Evolutionary conservation across 2,329 filamentous ascomycete species (phyloP).

Genomic region (Metarhizium brunneum): DNA sequence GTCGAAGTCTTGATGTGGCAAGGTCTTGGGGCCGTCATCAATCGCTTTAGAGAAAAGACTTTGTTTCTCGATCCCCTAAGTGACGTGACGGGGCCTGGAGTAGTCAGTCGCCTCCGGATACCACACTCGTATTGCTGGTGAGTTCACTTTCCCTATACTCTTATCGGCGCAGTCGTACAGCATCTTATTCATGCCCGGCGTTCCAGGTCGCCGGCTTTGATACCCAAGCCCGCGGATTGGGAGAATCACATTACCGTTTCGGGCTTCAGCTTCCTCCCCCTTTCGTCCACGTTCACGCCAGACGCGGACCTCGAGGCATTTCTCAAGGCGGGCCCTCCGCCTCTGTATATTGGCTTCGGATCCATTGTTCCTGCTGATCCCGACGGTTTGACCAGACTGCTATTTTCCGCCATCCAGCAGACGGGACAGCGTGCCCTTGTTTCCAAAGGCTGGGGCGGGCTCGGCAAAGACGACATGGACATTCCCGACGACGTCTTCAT

Average conservation of each 20-base stretch:
- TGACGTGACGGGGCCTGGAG: too few species aligned
- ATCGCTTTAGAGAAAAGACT: too few species aligned
- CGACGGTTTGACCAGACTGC: conserved; percentile 57
- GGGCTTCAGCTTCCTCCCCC: not conserved
- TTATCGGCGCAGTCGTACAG: too few species aligned
- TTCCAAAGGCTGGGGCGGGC: conserved; percentile 66
- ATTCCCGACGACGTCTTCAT: conserved; percentile 58
- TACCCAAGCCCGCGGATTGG: not conserved
- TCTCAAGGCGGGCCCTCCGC: not conserved
- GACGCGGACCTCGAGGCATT: not conserved
- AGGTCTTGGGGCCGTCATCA: too few species aligned
- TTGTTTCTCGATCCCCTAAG: too few species aligned
- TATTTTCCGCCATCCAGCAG: conserved; percentile 57
- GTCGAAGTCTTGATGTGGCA: too few species aligned
- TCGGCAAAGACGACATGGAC: conserved; percentile 41
- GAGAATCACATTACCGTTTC: not conserved
- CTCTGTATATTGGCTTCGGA: conserved; percentile 33
- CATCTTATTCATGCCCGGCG: too few species aligned
- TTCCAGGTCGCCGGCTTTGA: not conserved
- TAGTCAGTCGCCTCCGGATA: too few species aligned
- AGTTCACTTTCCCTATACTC: too few species aligned
- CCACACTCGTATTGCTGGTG: too few species aligned
- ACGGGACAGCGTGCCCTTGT: conserved; percentile 63
- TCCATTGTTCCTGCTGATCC: conserved; percentile 69
- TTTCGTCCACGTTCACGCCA: not conserved